phyloP scores from a whole-genome alignment of 176 grass and related monocot genomes.

The Dactylis glomerata region DNA sequence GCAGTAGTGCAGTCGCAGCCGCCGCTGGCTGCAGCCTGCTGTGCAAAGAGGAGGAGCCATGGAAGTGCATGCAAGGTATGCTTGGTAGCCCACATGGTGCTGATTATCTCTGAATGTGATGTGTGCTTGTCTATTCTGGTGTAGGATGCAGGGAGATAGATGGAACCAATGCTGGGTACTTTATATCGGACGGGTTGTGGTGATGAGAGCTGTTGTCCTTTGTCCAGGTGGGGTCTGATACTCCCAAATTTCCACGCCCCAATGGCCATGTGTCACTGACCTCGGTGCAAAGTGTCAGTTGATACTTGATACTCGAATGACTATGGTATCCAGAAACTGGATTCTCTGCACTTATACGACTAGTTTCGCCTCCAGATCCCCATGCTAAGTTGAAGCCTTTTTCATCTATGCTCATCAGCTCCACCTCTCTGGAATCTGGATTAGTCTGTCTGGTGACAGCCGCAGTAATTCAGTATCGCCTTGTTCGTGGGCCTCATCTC shows the following conservation, averaged over 20 bases:
- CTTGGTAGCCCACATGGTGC: conserved; percentile 41
- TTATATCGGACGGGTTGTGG: conserved; percentile 29
- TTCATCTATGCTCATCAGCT: neutral
- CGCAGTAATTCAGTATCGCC: neutral
- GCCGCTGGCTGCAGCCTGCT: conserved; percentile 36
- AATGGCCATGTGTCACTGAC: neutral
- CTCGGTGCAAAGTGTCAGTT: neutral
- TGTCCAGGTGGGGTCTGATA: conserved; percentile 19
- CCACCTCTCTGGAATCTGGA: neutral
- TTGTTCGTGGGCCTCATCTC: neutral
- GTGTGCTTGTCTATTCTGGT: conserved; percentile 10
- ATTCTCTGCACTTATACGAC: neutral
- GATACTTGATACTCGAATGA: neutral
- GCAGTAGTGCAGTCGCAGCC: conserved; percentile 47
- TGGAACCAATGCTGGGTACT: neutral
- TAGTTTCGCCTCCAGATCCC: neutral
- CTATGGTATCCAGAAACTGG: neutral
- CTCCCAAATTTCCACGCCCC: neutral
- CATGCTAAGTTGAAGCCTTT: neutral
- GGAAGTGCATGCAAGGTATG: conserved; percentile 40
- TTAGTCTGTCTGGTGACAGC: neutral
- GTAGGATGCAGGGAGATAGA: conserved; percentile 11
- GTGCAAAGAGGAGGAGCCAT: conserved; percentile 52
- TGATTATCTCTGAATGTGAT: neutral
- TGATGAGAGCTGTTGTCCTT: conserved; percentile 7